These are phyloP conservation scores for Fusarium palustre DNA, from an alignment of 2,329 filamentous ascomycete species.

Conservation along the genomic window DNA sequence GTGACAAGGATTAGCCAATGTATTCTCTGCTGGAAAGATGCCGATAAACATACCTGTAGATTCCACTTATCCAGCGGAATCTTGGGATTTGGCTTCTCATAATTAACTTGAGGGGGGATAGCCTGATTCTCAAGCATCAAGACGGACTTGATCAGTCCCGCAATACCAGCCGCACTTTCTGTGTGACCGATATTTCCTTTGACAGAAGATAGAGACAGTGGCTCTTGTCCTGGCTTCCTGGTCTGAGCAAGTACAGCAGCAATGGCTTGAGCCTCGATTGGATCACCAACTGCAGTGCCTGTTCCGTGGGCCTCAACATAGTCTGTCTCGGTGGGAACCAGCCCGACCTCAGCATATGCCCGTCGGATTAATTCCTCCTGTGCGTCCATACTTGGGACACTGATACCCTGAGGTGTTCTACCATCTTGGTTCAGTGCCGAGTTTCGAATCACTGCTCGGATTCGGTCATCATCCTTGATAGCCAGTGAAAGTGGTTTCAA, in stretches of 20 bases:
- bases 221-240: neutral
- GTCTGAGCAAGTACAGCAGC: conserved; percentile 3
- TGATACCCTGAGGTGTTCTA: conserved; percentile 1
- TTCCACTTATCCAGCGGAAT: conserved; percentile 40
- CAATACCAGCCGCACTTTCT: conserved; percentile 12
- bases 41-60: neutral
- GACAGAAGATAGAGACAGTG: conserved; percentile 1
- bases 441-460: conserved; percentile 54
- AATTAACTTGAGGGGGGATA: neutral
- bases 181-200: conserved; percentile 5
- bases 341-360: conserved; percentile 1
- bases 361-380: conserved; percentile 1
- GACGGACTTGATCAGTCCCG: neutral
- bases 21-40: neutral
- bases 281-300: conserved; percentile 61
- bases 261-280: conserved; percentile 53
- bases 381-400: neutral
- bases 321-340: conserved; percentile 19
- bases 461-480: conserved; percentile 53
- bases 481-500: conserved; percentile 58
- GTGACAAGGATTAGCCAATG: neutral
- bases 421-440: conserved; percentile 55
- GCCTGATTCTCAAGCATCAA: neutral
- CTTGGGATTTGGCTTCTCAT: conserved; percentile 44
- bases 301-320: conserved; percentile 61